Base-by-base conservation (phyloP, 352 stramenopile genomes). In the Globisporangium rhizosaccharum region DNA sequence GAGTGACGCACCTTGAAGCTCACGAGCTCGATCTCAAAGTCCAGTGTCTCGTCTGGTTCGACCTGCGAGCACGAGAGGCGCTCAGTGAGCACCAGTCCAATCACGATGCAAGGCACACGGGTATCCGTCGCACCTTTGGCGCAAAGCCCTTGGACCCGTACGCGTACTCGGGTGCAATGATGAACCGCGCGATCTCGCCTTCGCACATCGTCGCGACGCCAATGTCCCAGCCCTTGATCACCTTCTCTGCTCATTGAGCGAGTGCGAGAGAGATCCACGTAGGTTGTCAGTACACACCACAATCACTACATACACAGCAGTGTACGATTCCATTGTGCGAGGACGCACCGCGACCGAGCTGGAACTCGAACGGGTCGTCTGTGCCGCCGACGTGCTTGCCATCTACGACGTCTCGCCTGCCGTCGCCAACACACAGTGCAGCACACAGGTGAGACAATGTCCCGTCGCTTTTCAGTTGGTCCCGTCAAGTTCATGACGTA, bases 161-260 rank as follows among this genome's bases (percentile, higher is more conserved):
- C 39, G 67, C 85, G 41, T 94, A 94, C 54, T 92, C 69, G 0
- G 85, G 85, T 17, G 73, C 65, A 55, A 94, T 94, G 61, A 94
- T 91, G 62, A 94, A 94, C 5, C 82, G 85, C 17, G 85, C 75
- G 23, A 92, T 56, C 58, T 94, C 85, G 56, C 85, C 85, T 9
- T 83, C 65, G 48, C 67, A 76, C 85, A 94, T 94, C 11, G 82
- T 91, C 14, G 79, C 75, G 9, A 92, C 81, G 28, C 82, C 85
- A 61, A 94, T 88, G 62, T 94, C 85, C 80, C 84, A 91, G 39
- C 85, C 85, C 52, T 88, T 87, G 59, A 94, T 94, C 28, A 92
- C 85, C 63, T 94, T 94, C 53, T 88, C 79, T 90, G 45, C 36
- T 28, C 18, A 49, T 23, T 28, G 15, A n/a, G 26, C 23, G 25